Evolutionary conservation across 2,329 filamentous ascomycete species (phyloP).

Genomic region (Xylariaceae sp.): DNA sequence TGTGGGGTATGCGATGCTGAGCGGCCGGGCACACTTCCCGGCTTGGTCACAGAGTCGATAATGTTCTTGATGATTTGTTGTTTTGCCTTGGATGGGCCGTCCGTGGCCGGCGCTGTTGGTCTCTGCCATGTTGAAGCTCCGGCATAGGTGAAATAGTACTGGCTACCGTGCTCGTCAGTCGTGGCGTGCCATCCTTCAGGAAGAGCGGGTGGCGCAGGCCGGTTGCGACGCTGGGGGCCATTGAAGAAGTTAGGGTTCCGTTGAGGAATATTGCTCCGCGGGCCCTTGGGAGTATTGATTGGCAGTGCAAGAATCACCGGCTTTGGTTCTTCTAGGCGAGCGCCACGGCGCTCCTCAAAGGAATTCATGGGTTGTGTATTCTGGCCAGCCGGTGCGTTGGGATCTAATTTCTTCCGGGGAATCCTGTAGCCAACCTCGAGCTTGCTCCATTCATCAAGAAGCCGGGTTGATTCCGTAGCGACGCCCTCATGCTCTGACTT

Average conservation of each 20-base stretch:
- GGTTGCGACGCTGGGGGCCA: slow-evolving; percentile 49
- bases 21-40: slow-evolving; percentile 50
- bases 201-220: slow-evolving; percentile 45
- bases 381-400: slow-evolving; percentile 46
- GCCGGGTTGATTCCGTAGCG: slow-evolving; percentile 59
- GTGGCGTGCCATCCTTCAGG: slow-evolving; percentile 84
- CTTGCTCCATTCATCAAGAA: slow-evolving; percentile 83
- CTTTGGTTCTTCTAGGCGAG: slow-evolving; percentile 43
- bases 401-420: slow-evolving; percentile 79
- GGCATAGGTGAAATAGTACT: slow-evolving; percentile 79
- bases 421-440: slow-evolving; percentile 90
- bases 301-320: slow-evolving; percentile 40
- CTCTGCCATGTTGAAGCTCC: slow-evolving; percentile 77
- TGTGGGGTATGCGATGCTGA: slow-evolving; percentile 58
- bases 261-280: slow-evolving; percentile 54
- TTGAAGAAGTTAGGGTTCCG: slow-evolving; percentile 48
- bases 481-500: slow-evolving; percentile 69
- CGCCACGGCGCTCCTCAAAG: slow-evolving; percentile 60
- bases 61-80: slow-evolving; percentile 76
- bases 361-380: slow-evolving; percentile 44
- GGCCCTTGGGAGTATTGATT: slow-evolving; percentile 51
- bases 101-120: slow-evolving; percentile 64
- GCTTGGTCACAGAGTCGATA: slow-evolving; percentile 75
- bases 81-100: slow-evolving; percentile 60
- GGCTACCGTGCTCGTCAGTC: slow-evolving; percentile 61